Evolutionary conservation across 2,329 filamentous ascomycete species (phyloP).

Genomic region (Calonectria montana): DNA sequence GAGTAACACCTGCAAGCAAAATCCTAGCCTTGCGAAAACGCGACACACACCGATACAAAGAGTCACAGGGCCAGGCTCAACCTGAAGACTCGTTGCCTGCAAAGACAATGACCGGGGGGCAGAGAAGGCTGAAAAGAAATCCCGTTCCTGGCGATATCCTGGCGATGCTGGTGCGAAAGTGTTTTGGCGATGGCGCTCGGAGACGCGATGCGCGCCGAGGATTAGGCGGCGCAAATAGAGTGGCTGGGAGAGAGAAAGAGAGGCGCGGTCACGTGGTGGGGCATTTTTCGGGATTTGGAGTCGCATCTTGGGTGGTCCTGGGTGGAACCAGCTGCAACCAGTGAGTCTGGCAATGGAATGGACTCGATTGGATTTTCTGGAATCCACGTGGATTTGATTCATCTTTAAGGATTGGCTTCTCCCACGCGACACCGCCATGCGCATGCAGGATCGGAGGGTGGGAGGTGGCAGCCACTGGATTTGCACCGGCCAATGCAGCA

Average conservation of each 20-base stretch:
- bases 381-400: not conserved
- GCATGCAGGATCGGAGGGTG: not conserved
- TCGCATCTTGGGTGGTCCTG: not conserved
- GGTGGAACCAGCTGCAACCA: not conserved
- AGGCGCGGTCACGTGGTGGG: slow-evolving; percentile 42
- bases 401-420: not conserved
- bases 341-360: not conserved
- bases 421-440: not conserved
- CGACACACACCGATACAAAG: not conserved
- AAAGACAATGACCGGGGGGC: slow-evolving; percentile 17
- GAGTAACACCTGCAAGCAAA: not conserved
- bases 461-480: not conserved
- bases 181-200: slow-evolving; percentile 39
- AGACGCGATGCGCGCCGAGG: slow-evolving; percentile 49
- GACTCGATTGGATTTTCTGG: not conserved
- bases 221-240: slow-evolving; percentile 49
- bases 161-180: slow-evolving; percentile 39
- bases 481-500: not conserved
- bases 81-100: not conserved
- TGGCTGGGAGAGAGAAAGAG: slow-evolving; percentile 34
- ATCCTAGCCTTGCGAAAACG: not conserved
- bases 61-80: not conserved
- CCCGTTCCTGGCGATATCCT: slow-evolving; percentile 32
- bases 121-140: slow-evolving; percentile 8
- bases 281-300: not conserved